Evolutionary conservation across 495 filamentous ascomycete species (phyloP).

Genomic region (Lophium mytilinum): DNA sequence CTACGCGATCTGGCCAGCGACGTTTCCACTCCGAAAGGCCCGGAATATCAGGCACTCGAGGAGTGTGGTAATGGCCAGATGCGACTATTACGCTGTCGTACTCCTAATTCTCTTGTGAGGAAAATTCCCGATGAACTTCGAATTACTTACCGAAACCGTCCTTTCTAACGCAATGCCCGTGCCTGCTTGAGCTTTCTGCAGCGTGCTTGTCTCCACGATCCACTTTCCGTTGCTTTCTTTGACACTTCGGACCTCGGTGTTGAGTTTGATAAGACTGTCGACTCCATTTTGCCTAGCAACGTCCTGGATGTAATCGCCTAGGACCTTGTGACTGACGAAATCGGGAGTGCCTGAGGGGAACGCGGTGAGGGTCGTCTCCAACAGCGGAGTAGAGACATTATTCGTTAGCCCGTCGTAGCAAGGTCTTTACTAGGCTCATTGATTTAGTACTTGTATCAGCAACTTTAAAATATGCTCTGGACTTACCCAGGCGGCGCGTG

Average conservation of each 20-base stretch:
- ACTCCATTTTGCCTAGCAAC: slow-evolving; percentile 39
- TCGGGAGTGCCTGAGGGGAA: slow-evolving; percentile 54
- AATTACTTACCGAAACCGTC: too few species aligned
- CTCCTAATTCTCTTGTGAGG: not conserved
- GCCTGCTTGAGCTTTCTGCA: not conserved
- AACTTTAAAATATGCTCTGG: too few species aligned
- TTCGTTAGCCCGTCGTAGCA: slow-evolving; percentile 56
- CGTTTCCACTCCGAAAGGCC: slow-evolving; percentile 51
- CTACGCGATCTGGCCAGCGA: slow-evolving; percentile 53
- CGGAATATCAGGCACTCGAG: slow-evolving; percentile 55
- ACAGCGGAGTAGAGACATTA: slow-evolving; percentile 56
- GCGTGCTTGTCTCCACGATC: slow-evolving; percentile 40
- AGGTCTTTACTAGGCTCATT: slow-evolving; percentile 30
- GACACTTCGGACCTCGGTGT: slow-evolving; percentile 50
- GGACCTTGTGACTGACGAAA: slow-evolving; percentile 46
- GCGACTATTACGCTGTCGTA: slow-evolving; percentile 72
- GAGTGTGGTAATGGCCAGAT: slow-evolving; percentile 68
- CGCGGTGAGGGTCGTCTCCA: slow-evolving; percentile 48
- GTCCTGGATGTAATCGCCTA: slow-evolving; percentile 53
- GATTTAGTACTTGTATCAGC: not conserved
- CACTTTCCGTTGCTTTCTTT: slow-evolving; percentile 43
- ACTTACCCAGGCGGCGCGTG: slow-evolving; percentile 47
- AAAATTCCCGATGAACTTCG: too few species aligned
- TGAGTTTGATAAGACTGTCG: slow-evolving; percentile 42
- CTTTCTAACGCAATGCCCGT: too few species aligned